Percentiles rank a stretch among this genome's conserved stretches.
Conservation (phyloP, 192 early-diverging fungal species). For the Backusella westeae region DNA sequence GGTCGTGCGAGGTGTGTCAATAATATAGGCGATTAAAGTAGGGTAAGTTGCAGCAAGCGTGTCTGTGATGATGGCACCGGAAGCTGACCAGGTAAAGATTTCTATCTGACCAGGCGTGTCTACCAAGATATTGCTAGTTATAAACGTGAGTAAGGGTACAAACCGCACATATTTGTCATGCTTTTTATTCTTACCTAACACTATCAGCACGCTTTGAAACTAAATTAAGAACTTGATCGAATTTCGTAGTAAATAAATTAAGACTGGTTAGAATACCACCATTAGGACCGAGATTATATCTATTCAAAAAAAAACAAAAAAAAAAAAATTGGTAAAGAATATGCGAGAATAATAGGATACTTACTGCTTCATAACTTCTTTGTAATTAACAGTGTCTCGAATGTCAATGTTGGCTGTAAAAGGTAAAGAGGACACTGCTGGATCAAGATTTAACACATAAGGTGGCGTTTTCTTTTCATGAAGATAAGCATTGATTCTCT, state of each 20-base stretch:
- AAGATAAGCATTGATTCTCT: conserved; percentile 88
- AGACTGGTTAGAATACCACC: conserved; percentile 94
- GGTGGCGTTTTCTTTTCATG: conserved; percentile 70
- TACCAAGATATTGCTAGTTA: conserved; percentile 69
- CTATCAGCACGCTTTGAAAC: conserved; percentile 73
- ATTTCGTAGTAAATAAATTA: conserved; percentile 97
- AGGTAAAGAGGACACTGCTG: conserved; percentile 82
- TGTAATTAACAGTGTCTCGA: conserved; percentile 96
- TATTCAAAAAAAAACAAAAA: conserved; percentile 15
- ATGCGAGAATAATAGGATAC: neutral
- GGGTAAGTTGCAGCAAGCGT: conserved; percentile 90
- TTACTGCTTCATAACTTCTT: conserved; percentile 97
- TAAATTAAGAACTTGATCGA: conserved; percentile 93
- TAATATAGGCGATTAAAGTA: conserved; percentile 88
- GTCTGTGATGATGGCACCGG: conserved; percentile 94
- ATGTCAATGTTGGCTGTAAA: conserved; percentile 98
- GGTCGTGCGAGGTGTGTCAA: conserved; percentile 93
- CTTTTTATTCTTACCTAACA: conserved; percentile 56
- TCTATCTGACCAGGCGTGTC: conserved; percentile 99
- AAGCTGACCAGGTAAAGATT: conserved; percentile 99
- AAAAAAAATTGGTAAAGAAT: neutral
- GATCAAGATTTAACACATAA: conserved; percentile 95
- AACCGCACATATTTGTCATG: neutral
- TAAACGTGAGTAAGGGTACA: neutral
- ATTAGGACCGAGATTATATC: conserved; percentile 94